A percentile compares a stretch with the other conserved stretches of the same genome.
Conservation (phyloP, 1,139 yeast species). For the Saccharomyces hybrid region DNA sequence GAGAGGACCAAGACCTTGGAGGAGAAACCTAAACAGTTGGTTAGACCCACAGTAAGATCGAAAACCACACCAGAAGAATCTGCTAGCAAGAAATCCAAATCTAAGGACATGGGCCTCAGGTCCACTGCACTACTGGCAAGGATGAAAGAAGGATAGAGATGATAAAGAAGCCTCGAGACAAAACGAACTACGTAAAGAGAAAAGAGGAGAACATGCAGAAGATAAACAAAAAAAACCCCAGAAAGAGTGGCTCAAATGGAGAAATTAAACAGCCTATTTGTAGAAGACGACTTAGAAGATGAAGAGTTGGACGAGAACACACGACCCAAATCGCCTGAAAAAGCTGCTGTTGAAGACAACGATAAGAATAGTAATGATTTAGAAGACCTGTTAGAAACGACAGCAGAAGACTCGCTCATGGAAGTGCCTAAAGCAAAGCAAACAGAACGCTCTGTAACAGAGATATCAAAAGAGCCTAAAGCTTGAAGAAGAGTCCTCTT, state of each 20-base stretch:
- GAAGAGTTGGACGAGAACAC: slow-evolving; percentile 11
- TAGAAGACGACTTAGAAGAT: slow-evolving; percentile 22
- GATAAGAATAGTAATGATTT: slow-evolving; percentile 12
- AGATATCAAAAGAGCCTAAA: slow-evolving; percentile 5
- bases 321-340: slow-evolving; percentile 4
- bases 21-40: neutral
- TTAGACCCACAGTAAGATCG: slow-evolving; percentile 9
- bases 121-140: slow-evolving; percentile 30
- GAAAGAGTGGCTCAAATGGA: slow-evolving; percentile 26
- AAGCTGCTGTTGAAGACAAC: neutral
- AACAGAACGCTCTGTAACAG: neutral
- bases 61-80: slow-evolving; percentile 12
- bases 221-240: slow-evolving; percentile 15
- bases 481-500: slow-evolving; percentile 7
- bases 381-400: slow-evolving; percentile 29
- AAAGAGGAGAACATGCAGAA: slow-evolving; percentile 14
- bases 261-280: slow-evolving; percentile 27
- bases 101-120: slow-evolving; percentile 22
- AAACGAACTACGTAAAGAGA: slow-evolving; percentile 23
- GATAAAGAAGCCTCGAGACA: slow-evolving; percentile 28
- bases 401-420: slow-evolving; percentile 29
- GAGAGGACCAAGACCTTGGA: neutral
- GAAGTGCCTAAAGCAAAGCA: slow-evolving; percentile 10
- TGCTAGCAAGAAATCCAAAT: slow-evolving; percentile 7
- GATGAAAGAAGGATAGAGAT: slow-evolving; percentile 30